Conservation (phyloP, 2,329 filamentous ascomycete species). For the Arachnopeziza araneosa region DNA sequence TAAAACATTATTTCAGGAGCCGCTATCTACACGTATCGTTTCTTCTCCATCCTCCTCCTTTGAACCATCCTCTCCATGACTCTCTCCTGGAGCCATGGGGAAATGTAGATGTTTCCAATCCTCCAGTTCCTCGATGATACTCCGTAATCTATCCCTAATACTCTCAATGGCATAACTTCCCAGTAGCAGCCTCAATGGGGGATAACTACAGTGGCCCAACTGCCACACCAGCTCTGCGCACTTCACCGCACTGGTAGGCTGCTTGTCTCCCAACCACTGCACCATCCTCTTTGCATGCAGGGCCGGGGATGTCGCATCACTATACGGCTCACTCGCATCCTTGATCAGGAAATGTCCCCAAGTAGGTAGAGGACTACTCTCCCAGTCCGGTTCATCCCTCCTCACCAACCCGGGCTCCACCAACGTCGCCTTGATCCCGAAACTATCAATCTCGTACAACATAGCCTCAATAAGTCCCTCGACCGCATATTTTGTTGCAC, state of each 20-base stretch:
- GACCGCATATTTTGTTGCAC: conserved; percentile 94
- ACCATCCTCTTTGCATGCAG: conserved; percentile 87
- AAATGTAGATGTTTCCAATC: conserved; percentile 89
- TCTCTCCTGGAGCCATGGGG: conserved; percentile 37
- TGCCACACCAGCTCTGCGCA: conserved; percentile 93
- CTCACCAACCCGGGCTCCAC: conserved; percentile 88
- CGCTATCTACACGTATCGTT: background rate
- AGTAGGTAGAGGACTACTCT: conserved; percentile 55
- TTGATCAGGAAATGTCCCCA: conserved; percentile 95
- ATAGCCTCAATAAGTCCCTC: conserved; percentile 94
- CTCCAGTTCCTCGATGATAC: conserved; percentile 90
- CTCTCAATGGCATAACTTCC: conserved; percentile 95
- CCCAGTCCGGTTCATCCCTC: conserved; percentile 68
- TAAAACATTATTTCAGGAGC: background rate
- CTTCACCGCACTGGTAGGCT: conserved; percentile 88
- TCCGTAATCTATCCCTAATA: conserved; percentile 81
- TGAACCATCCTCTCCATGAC: conserved; percentile 27
- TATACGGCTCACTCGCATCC: conserved; percentile 75
- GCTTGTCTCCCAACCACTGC: conserved; percentile 88
- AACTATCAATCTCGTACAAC: conserved; percentile 88
- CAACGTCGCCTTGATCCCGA: conserved; percentile 89
- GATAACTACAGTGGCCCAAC: conserved; percentile 89
- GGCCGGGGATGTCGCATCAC: conserved; percentile 70
- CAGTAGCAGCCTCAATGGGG: conserved; percentile 77
- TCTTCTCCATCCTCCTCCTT: conserved; percentile 4